Base-by-base conservation (phyloP, 2,329 filamentous ascomycete species). In the Claviceps digitariae region DNA sequence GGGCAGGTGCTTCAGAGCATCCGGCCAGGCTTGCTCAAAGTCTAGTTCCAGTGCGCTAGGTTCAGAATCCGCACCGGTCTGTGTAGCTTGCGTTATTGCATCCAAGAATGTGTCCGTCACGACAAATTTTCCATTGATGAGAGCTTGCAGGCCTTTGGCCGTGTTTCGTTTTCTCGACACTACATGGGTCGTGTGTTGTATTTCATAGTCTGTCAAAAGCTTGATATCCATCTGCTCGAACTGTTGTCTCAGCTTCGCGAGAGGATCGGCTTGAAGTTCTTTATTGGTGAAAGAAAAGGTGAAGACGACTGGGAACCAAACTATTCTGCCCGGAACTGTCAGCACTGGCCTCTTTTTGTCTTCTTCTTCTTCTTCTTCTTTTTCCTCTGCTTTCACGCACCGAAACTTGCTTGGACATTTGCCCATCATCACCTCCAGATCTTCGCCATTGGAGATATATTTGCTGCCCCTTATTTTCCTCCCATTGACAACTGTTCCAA, bases 191-290 rank as follows among this genome's bases (percentile, higher is more conserved):
- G 91, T 96, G 29, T 78, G 71, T 17, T 72, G 76, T 27, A 77
- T 71, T 25, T 86, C 71, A 66, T 89, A 96, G 4, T 90, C 83
- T 45, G 79, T 74, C 15, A 86, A 72, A 15, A 89, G 83, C 67
- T 96, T 97, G 67, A 97, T 84, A 64, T 95, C 93, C n/a, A 95
- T 75, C 46, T 84, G 79, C 64, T 94, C 89, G 20, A 97, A 78
- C 52, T 77, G 77, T 34, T 78, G 71, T 57, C 80, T 80, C 27
- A 90, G 76, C 20, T 72, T 72, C 2, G 73, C 69, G 52, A 90
- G 73, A 1, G 84, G 81, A 60, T 84, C 81, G 56, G 75, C 74
- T 58, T 83, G 87, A 36, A 83, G 69, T 60, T 89, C 83, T 59
- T 84, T 86, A 54, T 77, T 78, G 8, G 84, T 82, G 54, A 87